phyloP scores from a whole-genome alignment of 176 grass and related monocot genomes.

The Oryza nivara region DNA sequence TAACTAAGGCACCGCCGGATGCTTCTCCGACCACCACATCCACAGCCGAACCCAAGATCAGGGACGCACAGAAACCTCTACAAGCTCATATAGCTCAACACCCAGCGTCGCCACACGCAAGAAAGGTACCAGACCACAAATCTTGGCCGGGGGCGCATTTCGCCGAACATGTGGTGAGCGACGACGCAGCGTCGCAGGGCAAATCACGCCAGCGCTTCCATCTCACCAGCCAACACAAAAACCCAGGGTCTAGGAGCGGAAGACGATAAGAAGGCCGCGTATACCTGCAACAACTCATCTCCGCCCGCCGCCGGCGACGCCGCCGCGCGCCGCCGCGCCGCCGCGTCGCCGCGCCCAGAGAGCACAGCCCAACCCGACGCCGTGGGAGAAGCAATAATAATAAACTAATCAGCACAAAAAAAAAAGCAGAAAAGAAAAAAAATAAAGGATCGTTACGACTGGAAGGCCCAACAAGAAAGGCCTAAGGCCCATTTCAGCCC shows the following conservation, averaged over 20 bases:
- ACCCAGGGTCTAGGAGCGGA: background rate
- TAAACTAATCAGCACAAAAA: too few relatives aligned
- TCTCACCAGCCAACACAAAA: background rate
- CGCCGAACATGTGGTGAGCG: slow-evolving; percentile 29
- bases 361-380: too few relatives aligned
- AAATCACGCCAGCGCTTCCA: background rate
- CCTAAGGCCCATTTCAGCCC: too few relatives aligned
- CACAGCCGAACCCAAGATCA: background rate
- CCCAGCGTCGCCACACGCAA: background rate
- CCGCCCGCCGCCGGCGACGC: background rate
- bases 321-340: too few relatives aligned
- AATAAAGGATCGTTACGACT: too few relatives aligned
- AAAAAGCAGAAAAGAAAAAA: too few relatives aligned
- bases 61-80: background rate
- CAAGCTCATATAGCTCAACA: background rate
- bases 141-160: slow-evolving; percentile 4
- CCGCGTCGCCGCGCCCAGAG: background rate
- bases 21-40: background rate
- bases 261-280: too few relatives aligned
- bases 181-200: background rate
- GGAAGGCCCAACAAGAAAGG: too few relatives aligned
- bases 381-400: too few relatives aligned
- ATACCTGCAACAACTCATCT: background rate
- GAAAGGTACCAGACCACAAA: background rate
- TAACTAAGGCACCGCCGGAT: background rate